Evolutionary conservation across 73 alveolate genomes (phyloP).

Genomic region (Paramecium sonneborni): DNA sequence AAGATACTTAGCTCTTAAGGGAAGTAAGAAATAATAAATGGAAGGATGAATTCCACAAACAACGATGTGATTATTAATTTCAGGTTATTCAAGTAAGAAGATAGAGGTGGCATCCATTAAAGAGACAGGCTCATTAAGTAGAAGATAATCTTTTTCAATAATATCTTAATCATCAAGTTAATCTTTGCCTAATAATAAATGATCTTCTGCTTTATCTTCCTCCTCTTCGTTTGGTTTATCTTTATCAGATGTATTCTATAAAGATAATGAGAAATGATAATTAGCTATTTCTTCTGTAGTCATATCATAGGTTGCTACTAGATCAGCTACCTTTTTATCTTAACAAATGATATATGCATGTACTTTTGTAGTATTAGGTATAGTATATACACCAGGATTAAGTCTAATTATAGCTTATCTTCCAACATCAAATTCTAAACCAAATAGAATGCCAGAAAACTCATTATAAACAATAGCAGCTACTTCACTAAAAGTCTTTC

Average conservation of each 20-base stretch:
- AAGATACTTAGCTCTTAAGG: slow-evolving; percentile 92
- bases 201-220: slow-evolving; percentile 33
- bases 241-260: not conserved
- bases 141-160: slow-evolving; percentile 78
- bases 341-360: slow-evolving; percentile 91
- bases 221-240: slow-evolving; percentile 35
- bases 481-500: slow-evolving; percentile 86
- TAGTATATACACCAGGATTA: slow-evolving; percentile 89
- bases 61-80: slow-evolving; percentile 87
- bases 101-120: slow-evolving; percentile 69
- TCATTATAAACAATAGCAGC: slow-evolving; percentile 86
- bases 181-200: slow-evolving; percentile 69
- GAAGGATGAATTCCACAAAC: slow-evolving; percentile 98
- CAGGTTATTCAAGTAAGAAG: slow-evolving; percentile 76
- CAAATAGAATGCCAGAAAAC: slow-evolving; percentile 91
- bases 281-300: slow-evolving; percentile 61
- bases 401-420: slow-evolving; percentile 83
- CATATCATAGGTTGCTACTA: slow-evolving; percentile 83
- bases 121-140: slow-evolving; percentile 71
- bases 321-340: slow-evolving; percentile 92
- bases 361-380: slow-evolving; percentile 80
- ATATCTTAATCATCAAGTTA: slow-evolving; percentile 69
- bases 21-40: slow-evolving; percentile 89
- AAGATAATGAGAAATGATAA: slow-evolving; percentile 5
- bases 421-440: slow-evolving; percentile 90